Percentiles rank a stretch among this genome's conserved stretches.
Evolutionary conservation across 768 basidiomycete species (phyloP).

Genomic region (Boletus subparvulus): DNA sequence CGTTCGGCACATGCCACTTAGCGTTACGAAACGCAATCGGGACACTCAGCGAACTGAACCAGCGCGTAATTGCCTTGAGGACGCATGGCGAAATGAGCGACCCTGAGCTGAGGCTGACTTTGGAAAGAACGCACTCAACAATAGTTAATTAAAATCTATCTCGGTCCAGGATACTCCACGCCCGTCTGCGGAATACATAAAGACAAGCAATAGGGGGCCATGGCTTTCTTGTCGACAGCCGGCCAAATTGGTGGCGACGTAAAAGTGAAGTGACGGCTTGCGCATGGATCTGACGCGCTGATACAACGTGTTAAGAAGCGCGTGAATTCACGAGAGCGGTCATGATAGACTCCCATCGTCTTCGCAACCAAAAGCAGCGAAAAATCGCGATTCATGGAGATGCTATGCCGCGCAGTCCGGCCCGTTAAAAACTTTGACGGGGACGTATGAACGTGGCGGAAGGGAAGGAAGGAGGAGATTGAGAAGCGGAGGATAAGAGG

Average conservation of each 20-base stretch:
- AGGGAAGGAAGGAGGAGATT: background rate
- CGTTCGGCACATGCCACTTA: conserved; percentile 27
- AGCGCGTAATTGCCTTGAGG: conserved; percentile 39
- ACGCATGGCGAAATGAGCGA: conserved; percentile 27
- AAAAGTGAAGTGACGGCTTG: conserved; percentile 31
- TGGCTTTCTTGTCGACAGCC: conserved; percentile 24
- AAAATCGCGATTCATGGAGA: conserved; percentile 24
- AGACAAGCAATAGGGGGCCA: conserved; percentile 34
- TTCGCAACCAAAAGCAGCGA: conserved; percentile 23
- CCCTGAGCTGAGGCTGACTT: conserved; percentile 27
- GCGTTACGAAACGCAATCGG: conserved; percentile 35
- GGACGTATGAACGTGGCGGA: conserved; percentile 6
- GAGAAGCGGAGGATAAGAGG: conserved; percentile 16
- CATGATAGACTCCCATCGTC: conserved; percentile 34
- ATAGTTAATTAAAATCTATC: conserved; percentile 36
- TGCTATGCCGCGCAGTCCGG: conserved; percentile 13
- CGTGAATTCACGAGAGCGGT: conserved; percentile 35
- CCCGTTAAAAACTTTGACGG: conserved; percentile 11
- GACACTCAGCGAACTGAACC: conserved; percentile 37
- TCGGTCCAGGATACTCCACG: conserved; percentile 35
- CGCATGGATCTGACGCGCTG: conserved; percentile 36
- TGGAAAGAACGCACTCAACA: conserved; percentile 24
- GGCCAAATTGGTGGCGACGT: conserved; percentile 29
- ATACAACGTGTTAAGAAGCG: conserved; percentile 37
- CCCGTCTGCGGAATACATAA: conserved; percentile 38